Evolutionary conservation across 345 rosid genomes (phyloP).

Genomic region (Combretum micranthum): DNA sequence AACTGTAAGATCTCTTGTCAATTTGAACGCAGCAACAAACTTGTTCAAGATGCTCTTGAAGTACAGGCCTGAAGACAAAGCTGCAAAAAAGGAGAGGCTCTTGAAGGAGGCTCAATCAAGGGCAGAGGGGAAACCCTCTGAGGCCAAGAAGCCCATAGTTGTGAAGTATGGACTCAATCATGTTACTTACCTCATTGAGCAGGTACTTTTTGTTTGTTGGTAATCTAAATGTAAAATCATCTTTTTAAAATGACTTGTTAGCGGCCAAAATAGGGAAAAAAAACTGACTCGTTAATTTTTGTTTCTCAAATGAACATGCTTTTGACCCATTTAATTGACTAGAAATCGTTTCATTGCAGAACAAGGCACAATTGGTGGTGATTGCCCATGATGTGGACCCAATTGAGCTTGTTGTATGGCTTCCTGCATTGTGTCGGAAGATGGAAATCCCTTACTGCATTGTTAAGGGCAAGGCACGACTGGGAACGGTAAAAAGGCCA

Average conservation of each 20-base stretch:
- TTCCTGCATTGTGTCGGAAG: conserved; percentile 46
- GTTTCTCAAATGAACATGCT: too few relatives aligned
- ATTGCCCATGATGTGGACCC: conserved; percentile 58
- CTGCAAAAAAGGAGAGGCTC: conserved; percentile 54
- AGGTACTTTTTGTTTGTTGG: conserved; percentile 20
- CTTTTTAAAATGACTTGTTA: neutral
- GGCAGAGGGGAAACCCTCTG: conserved; percentile 51
- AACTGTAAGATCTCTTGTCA: neutral
- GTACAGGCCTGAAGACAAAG: conserved; percentile 56
- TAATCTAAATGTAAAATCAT: neutral
- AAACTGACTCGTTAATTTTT: too few relatives aligned
- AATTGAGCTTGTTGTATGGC: conserved; percentile 48
- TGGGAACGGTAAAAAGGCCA: conserved; percentile 30
- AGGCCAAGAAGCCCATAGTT: conserved; percentile 56
- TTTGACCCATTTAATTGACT: too few relatives aligned
- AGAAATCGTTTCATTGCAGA: conserved; percentile 17
- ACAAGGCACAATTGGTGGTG: conserved; percentile 52
- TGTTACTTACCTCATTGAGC: conserved; percentile 63
- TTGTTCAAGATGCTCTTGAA: conserved; percentile 58
- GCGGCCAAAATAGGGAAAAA: too few relatives aligned
- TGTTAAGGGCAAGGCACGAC: conserved; percentile 45
- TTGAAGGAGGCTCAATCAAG: conserved; percentile 50
- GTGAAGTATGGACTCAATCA: conserved; percentile 64
- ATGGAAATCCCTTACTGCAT: conserved; percentile 48
- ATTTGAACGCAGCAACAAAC: conserved; percentile 29